Evolutionary conservation across 176 grass and related monocot species (phyloP), one percentile per base, ranked within the genome.

Genomic region (Cocos nucifera): DNA sequence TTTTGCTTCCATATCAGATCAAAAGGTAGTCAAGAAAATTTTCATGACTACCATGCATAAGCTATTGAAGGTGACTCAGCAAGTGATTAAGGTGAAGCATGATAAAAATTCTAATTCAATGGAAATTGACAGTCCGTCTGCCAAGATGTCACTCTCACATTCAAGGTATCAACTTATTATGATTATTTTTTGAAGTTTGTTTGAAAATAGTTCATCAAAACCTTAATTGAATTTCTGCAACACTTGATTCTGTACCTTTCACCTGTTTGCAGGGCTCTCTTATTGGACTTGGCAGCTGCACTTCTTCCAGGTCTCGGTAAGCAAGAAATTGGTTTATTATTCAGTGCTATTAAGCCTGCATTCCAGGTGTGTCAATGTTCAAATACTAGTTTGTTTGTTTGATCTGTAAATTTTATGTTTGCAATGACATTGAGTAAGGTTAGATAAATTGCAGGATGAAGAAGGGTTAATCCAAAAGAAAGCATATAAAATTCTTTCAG

Each of bases 401-500:
- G 30, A 32, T 32, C 6, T 7, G 6, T 8, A 32, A 32, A 32
- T 32, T 32, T 7, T 32, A 32, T 32, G 30, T 8, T 32, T 8
- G 5, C 7, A 32, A 32, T 32, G 30, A 32, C 30, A 32, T 32
- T 32, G n/a, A n/a, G n/a, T n/a, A 58, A 44, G 4, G 19, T 55
- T 57, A 32, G 62, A 62, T 58, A 50, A 32, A 50, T 88, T 85
- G 8, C 58, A 97, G 92, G 87, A 97, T 67, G 76, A 27, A 6
- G 92, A 97, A 65, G 75, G 78, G 15, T 69, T 87, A 62, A 82
- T 90, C 50, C 92, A 97, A 58, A 97, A 97, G 64, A 90, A 89
- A 82, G 92, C 92, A 69, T 97, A 97, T 86, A 97, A 97, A 89
- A 83, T 85, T n/a, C 78, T 97, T 6, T 83, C 87, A 66, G 77